Evolutionary conservation across 345 rosid genomes (phyloP).

Genomic region (Brassica carinata): DNA sequence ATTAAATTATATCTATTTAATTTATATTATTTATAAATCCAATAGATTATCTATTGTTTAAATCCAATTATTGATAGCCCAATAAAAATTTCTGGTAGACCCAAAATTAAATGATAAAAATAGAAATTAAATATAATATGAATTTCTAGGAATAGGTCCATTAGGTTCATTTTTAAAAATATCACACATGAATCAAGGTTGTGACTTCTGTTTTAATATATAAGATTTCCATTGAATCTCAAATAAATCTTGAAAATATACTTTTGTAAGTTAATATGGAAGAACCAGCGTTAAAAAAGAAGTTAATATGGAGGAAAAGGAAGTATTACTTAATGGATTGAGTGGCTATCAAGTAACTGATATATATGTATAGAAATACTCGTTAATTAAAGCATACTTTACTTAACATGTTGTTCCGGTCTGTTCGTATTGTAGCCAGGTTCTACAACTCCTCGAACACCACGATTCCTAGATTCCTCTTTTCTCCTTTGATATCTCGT

Average conservation of each 20-base stretch:
- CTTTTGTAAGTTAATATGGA: not conserved
- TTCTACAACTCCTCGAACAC: not conserved
- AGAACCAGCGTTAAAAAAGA: not conserved
- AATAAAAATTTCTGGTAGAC: no score
- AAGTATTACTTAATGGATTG: not conserved
- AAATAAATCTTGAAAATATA: not conserved
- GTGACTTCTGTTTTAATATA: no score
- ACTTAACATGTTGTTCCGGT: not conserved
- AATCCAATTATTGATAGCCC: no score
- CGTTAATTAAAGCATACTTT: not conserved
- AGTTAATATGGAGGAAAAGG: not conserved
- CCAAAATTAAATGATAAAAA: no score
- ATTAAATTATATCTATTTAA: no score
- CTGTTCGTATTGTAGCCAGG: not conserved
- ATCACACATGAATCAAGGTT: no score
- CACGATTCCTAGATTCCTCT: not conserved
- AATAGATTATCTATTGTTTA: no score
- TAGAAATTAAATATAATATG: no score
- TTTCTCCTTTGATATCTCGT: not conserved
- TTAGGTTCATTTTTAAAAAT: no score
- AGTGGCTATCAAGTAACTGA: not conserved
- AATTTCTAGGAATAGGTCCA: no score
- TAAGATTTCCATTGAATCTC: not conserved
- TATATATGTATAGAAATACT: not conserved
- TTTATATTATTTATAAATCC: no score